These are phyloP conservation scores for Ascochyta rabiei DNA, from an alignment of 2,329 filamentous ascomycete species.

Conservation along the genomic window DNA sequence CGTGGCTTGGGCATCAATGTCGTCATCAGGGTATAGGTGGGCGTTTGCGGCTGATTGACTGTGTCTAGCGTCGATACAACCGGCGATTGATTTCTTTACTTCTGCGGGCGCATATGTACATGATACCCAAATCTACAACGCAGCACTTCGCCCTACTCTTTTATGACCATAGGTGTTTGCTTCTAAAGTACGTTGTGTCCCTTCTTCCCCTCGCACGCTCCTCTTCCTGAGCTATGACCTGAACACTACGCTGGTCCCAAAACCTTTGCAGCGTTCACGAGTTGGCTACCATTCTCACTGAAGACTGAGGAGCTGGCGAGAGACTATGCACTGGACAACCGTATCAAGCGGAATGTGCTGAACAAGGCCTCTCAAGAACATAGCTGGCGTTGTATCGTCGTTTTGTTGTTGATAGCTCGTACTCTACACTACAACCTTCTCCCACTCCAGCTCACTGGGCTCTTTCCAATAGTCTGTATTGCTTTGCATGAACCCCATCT, in stretches of 20 bases:
- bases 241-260: slow-evolving; percentile 61
- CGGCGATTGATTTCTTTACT: background rate
- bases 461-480: slow-evolving; percentile 25
- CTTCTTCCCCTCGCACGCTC: slow-evolving; percentile 67
- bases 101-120: background rate
- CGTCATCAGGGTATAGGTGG: slow-evolving; percentile 55
- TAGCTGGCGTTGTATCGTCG: background rate
- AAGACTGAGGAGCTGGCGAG: slow-evolving; percentile 63
- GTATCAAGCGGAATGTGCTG: no score
- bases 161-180: background rate
- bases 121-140: slow-evolving; percentile 7
- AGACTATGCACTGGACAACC: no score
- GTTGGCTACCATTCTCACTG: slow-evolving; percentile 64
- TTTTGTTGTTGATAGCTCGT: background rate
- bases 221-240: slow-evolving; percentile 77
- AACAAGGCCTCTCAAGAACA: no score
- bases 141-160: background rate
- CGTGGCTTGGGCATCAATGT: slow-evolving; percentile 72
- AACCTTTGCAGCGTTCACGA: slow-evolving; percentile 68
- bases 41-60: background rate
- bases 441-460: slow-evolving; percentile 23
- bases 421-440: slow-evolving; percentile 1
- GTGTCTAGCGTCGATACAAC: background rate
- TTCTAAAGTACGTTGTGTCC: background rate
- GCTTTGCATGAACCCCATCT: slow-evolving; percentile 31